These are phyloP conservation scores for Epichloe hybrida DNA, from an alignment of 2,329 filamentous ascomycete genomes.

Conservation along the genomic window DNA sequence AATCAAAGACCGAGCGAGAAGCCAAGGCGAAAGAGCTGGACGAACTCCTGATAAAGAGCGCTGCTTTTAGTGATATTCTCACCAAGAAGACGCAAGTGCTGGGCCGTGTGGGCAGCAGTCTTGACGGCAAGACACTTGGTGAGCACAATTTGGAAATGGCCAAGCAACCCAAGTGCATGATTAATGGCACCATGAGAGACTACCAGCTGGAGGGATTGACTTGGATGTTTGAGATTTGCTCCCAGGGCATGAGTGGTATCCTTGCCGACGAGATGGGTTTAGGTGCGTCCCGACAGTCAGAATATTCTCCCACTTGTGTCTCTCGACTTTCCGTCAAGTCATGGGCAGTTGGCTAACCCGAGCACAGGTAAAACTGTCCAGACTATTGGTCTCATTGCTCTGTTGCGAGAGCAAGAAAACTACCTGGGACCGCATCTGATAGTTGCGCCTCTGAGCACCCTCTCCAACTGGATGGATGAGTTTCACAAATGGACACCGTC, in stretches of 20 bases:
- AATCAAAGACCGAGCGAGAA: constrained; percentile 41
- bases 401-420: constrained; percentile 73
- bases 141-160: constrained; percentile 65
- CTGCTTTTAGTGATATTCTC: constrained; percentile 47
- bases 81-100: constrained; percentile 50
- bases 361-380: constrained; percentile 74
- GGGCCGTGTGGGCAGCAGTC: constrained; percentile 45
- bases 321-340: neutral
- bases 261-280: constrained; percentile 90
- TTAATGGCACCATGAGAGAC: constrained; percentile 79
- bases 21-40: constrained; percentile 46
- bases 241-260: constrained; percentile 81
- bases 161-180: constrained; percentile 71
- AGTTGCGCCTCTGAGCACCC: constrained; percentile 76
- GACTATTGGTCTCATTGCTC: constrained; percentile 74
- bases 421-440: constrained; percentile 82
- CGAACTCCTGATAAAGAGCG: constrained; percentile 44
- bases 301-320: neutral
- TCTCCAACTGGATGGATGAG: constrained; percentile 93
- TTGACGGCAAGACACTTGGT: constrained; percentile 45
- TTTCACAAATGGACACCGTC: constrained; percentile 81
- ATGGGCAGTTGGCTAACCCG: constrained; percentile 3
- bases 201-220: constrained; percentile 92
- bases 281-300: constrained; percentile 25
- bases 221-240: constrained; percentile 76